Evolutionary conservation across 116 monocot genomes (phyloP).

Genomic region (Zostera marina): DNA sequence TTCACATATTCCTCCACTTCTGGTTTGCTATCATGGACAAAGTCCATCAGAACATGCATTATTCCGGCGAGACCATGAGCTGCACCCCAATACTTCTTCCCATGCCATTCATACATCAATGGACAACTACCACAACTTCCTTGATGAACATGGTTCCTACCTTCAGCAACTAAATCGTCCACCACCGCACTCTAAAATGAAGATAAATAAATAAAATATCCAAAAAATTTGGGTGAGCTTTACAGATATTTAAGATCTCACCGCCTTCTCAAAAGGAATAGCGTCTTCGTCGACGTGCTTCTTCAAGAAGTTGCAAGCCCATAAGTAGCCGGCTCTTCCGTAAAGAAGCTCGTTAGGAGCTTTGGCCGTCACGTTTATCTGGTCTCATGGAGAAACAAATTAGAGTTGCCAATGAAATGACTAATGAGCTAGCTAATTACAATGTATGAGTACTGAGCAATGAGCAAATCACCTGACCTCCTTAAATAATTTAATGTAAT

Average conservation of each 20-base stretch:
- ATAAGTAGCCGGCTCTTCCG: constrained; percentile 81
- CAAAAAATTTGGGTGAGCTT: background rate
- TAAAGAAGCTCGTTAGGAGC: constrained; percentile 82
- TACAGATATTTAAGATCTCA: constrained; percentile 14
- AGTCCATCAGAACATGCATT: constrained; percentile 83
- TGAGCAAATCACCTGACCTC: constrained; percentile 24
- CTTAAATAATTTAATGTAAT: constrained; percentile 59
- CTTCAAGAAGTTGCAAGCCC: constrained; percentile 77
- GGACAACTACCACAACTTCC: constrained; percentile 24
- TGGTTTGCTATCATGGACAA: constrained; percentile 19
- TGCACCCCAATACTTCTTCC: constrained; percentile 83
- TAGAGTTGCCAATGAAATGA: background rate
- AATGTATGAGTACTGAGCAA: background rate
- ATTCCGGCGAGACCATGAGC: constrained; percentile 92
- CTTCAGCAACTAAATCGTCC: constrained; percentile 46
- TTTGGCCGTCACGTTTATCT: constrained; percentile 15
- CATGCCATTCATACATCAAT: constrained; percentile 90
- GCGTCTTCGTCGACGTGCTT: constrained; percentile 41
- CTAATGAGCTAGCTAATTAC: background rate
- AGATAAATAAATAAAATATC: background rate
- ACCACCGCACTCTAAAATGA: constrained; percentile 25
- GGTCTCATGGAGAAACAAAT: background rate
- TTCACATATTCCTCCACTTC: constrained; percentile 59
- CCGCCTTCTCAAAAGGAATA: constrained; percentile 26
- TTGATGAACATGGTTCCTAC: constrained; percentile 27